These are phyloP conservation scores for Candida xyloterini DNA, from an alignment of 805 yeast species.

Conservation along the genomic window DNA sequence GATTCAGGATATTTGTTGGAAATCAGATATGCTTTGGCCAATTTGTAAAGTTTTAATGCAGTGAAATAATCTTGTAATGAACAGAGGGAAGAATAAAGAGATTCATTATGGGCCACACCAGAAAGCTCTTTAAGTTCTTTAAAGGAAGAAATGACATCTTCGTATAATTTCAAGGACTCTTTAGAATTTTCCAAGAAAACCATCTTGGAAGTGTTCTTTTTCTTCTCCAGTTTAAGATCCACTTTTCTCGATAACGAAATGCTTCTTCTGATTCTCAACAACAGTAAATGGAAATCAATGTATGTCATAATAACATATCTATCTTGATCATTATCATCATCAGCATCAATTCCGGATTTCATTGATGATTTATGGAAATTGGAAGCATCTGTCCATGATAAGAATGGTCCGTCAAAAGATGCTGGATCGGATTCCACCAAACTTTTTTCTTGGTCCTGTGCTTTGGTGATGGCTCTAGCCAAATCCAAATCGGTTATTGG, in stretches of 20 bases:
- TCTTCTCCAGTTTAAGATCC: constrained; percentile 26
- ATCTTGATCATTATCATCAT: constrained; percentile 59
- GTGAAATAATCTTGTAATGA: constrained; percentile 46
- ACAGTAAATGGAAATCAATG: constrained; percentile 63
- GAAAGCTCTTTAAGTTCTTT: constrained; percentile 73
- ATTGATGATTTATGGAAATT: constrained; percentile 52
- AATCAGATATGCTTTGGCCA: constrained; percentile 45
- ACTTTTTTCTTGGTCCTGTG: constrained; percentile 30
- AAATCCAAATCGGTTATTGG: constrained; percentile 66
- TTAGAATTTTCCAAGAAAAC: constrained; percentile 32
- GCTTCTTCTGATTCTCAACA: constrained; percentile 74
- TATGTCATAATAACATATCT: constrained; percentile 74
- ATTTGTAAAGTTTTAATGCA: constrained; percentile 39
- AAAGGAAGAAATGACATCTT: constrained; percentile 50
- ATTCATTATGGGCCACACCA: constrained; percentile 87
- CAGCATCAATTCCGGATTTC: constrained; percentile 41
- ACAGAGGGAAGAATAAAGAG: constrained; percentile 52
- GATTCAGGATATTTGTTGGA: constrained; percentile 44
- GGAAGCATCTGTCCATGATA: constrained; percentile 69
- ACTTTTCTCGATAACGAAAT: constrained; percentile 38
- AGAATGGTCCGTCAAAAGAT: constrained; percentile 54
- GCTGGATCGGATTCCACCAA: constrained; percentile 37
- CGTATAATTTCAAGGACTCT: constrained; percentile 49
- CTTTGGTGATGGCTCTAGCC: constrained; percentile 53
- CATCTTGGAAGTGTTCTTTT: constrained; percentile 22